Evolutionary conservation across 257 asterid species (phyloP).

Genomic region (Ophiorrhiza pumila): DNA sequence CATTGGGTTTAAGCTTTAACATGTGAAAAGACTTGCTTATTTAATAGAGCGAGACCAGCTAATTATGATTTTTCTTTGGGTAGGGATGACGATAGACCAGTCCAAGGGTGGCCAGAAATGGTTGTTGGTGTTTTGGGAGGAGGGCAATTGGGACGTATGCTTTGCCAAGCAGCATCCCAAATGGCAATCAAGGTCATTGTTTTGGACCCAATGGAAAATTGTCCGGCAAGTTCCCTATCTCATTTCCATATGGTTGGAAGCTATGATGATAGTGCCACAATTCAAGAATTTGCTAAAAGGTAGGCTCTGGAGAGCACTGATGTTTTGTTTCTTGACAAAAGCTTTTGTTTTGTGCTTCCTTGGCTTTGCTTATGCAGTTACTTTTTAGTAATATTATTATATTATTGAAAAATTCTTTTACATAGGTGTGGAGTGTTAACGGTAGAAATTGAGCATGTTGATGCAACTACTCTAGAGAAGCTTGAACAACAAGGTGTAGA

Average conservation of each 20-base stretch:
- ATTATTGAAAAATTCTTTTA: slow-evolving; percentile 10
- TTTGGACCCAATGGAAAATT: slow-evolving; percentile 76
- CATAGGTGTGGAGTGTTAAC: slow-evolving; percentile 91
- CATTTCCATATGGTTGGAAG: slow-evolving; percentile 82
- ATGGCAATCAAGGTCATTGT: slow-evolving; percentile 77
- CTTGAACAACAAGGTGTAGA: slow-evolving; percentile 90
- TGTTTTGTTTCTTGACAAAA: neutral
- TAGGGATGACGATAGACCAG: slow-evolving; percentile 20
- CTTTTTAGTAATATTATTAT: neutral
- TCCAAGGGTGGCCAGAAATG: slow-evolving; percentile 63
- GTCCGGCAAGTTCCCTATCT: slow-evolving; percentile 81
- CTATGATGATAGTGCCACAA: slow-evolving; percentile 75
- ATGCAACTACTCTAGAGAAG: slow-evolving; percentile 83
- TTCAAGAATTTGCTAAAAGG: slow-evolving; percentile 91
- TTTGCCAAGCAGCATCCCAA: slow-evolving; percentile 88
- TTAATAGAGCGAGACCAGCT: neutral
- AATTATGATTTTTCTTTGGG: too few species aligned
- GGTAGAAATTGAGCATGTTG: slow-evolving; percentile 91
- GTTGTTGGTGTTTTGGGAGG: slow-evolving; percentile 99
- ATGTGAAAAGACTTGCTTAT: neutral
- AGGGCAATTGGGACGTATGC: slow-evolving; percentile 97
- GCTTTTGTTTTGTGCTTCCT: neutral
- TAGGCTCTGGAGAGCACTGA: slow-evolving; percentile 14
- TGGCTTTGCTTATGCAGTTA: neutral
- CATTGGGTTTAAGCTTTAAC: neutral